Evolutionary conservation across 2,329 filamentous ascomycete genomes (phyloP).

Genomic region (Cylindrodendrum hubeiense): DNA sequence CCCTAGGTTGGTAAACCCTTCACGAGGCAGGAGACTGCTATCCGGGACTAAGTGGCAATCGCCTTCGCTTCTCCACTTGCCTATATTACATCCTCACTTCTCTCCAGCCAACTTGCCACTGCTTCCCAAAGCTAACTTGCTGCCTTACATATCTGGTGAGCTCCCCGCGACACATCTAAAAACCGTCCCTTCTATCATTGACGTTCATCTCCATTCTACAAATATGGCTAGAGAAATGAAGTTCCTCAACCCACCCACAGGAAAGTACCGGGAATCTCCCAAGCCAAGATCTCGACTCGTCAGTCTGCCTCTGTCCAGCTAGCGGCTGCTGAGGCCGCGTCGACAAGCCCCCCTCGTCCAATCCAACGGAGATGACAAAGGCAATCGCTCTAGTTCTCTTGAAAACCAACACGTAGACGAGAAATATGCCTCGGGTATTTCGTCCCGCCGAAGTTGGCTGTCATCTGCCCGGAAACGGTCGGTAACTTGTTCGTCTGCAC

Average conservation of each 20-base stretch:
- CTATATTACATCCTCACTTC: neutral
- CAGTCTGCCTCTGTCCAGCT: constrained; percentile 1
- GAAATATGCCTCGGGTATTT: neutral
- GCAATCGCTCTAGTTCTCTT: neutral
- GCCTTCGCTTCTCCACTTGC: no score
- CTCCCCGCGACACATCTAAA: neutral
- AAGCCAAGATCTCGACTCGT: neutral
- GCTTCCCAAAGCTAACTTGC: neutral
- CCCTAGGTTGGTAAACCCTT: no score
- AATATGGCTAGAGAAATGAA: neutral
- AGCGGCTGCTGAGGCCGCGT: constrained; percentile 10
- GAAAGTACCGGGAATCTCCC: neutral
- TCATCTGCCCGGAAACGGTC: neutral
- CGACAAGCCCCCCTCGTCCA: neutral
- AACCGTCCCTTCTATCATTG: neutral
- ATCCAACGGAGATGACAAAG: neutral
- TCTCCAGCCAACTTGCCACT: neutral
- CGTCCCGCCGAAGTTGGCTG: neutral
- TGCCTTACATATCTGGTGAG: neutral
- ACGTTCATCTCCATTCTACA: neutral
- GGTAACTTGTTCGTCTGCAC: neutral
- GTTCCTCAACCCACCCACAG: neutral
- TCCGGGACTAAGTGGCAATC: no score
- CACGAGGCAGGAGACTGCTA: no score
- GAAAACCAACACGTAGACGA: neutral